Conservation (phyloP, 495 filamentous ascomycete genomes). For the Trichoderma gamsii region DNA sequence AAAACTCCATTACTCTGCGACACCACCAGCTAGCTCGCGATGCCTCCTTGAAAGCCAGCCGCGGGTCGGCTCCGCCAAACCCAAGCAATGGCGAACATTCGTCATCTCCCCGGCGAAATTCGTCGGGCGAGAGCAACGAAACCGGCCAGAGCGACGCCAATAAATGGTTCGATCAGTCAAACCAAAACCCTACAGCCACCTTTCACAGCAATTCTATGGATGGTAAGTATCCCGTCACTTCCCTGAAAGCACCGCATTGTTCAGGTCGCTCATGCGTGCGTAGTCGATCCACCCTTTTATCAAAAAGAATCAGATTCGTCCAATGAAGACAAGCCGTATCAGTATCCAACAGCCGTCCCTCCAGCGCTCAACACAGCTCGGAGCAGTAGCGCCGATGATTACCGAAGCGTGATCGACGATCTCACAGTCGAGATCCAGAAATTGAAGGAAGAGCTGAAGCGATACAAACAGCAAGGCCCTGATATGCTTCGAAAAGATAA, state of each 20-base stretch:
- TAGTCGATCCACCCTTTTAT: conserved; percentile 52
- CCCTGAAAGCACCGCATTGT: background rate
- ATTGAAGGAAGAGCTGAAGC: conserved; percentile 60
- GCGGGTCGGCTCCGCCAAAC: conserved; percentile 11
- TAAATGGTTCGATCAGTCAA: conserved; percentile 44
- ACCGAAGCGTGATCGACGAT: conserved; percentile 64
- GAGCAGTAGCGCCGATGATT: conserved; percentile 53
- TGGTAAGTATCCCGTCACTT: conserved; percentile 17
- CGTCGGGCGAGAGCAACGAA: conserved; percentile 37
- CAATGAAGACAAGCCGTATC: conserved; percentile 27
- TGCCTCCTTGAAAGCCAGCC: conserved; percentile 18
- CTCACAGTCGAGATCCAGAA: conserved; percentile 66
- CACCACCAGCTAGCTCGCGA: conserved; percentile 37
- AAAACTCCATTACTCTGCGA: conserved; percentile 36
- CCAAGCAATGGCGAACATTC: background rate
- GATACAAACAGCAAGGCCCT: conserved; percentile 58
- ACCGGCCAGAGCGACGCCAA: conserved; percentile 36
- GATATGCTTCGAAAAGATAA: conserved; percentile 56
- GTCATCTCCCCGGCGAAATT: conserved; percentile 29
- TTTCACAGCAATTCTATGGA: conserved; percentile 34
- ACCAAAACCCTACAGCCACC: conserved; percentile 32
- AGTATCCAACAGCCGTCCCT: conserved; percentile 15
- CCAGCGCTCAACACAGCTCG: conserved; percentile 28
- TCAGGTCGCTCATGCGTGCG: background rate
- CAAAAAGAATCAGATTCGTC: conserved; percentile 42